These are phyloP conservation scores for Fraxinus albicans DNA, from an alignment of 305 asterid genomes.

Conservation along the genomic window DNA sequence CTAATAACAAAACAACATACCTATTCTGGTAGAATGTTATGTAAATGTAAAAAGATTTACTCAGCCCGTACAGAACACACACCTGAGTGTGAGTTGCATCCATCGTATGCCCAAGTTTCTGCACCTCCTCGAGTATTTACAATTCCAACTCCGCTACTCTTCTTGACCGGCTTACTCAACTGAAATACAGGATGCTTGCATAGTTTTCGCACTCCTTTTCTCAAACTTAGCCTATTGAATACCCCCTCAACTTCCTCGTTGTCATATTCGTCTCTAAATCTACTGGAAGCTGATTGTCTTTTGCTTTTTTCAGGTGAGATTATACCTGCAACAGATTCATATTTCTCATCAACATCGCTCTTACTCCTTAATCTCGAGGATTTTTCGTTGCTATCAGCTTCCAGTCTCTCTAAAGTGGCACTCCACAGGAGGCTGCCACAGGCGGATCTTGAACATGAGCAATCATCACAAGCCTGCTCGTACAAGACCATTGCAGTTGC, in stretches of 20 bases:
- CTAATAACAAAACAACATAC: constrained; percentile 14
- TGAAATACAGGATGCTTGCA: constrained; percentile 66
- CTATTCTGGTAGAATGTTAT: background rate
- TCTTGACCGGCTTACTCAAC: constrained; percentile 48
- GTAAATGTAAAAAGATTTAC: constrained; percentile 1
- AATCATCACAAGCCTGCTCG: constrained; percentile 26
- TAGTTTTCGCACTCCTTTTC: constrained; percentile 56
- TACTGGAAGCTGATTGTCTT: constrained; percentile 32
- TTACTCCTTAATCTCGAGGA: constrained; percentile 32
- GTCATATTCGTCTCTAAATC: constrained; percentile 45
- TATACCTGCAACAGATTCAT: constrained; percentile 14
- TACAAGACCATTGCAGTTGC: background rate
- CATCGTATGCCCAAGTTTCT: constrained; percentile 26
- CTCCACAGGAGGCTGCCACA: constrained; percentile 24
- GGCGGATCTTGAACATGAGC: constrained; percentile 10
- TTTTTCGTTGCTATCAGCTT: constrained; percentile 24
- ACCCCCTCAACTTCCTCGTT: constrained; percentile 51
- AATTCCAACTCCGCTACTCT: constrained; percentile 25
- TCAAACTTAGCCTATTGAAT: constrained; percentile 42
- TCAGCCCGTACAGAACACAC: constrained; percentile 2
- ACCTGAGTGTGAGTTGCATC: background rate
- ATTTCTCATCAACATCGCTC: constrained; percentile 35
- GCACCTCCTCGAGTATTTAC: constrained; percentile 31
- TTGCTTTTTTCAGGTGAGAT: constrained; percentile 29
- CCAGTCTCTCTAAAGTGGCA: constrained; percentile 34